Evolutionary conservation across 2,329 filamentous ascomycete genomes (phyloP).

Genomic region (Pseudocercospora fijiensis): DNA sequence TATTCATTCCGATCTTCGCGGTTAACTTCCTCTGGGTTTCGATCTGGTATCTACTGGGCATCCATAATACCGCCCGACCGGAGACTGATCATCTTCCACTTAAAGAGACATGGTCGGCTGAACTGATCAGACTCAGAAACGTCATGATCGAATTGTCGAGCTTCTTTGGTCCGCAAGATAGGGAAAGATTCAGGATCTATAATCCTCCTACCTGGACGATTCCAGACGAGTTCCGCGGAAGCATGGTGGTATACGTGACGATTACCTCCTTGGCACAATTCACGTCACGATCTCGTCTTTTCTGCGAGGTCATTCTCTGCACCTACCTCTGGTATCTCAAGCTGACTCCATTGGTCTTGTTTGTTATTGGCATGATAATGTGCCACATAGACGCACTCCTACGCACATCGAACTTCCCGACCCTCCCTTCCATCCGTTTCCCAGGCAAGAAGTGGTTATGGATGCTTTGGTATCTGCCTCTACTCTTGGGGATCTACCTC

Average conservation of each 20-base stretch:
- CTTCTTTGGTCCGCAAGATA: not conserved
- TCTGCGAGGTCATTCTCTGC: slow-evolving; percentile 54
- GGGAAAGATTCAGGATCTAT: slow-evolving; percentile 4
- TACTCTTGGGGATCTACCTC: not conserved
- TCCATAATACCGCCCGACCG: not conserved
- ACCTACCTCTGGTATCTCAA: slow-evolving; percentile 53
- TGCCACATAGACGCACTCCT: not conserved
- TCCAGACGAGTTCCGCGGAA: slow-evolving; percentile 16
- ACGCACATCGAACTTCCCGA: not conserved
- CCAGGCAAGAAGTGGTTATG: not conserved
- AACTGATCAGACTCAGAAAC: not conserved
- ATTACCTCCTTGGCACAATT: slow-evolving; percentile 58
- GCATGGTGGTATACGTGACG: slow-evolving; percentile 29
- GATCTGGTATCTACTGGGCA: not conserved
- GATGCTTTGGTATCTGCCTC: not conserved
- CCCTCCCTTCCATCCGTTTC: not conserved
- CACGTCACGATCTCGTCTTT: slow-evolving; percentile 55
- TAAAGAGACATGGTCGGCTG: not conserved
- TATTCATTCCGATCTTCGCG: slow-evolving; percentile 54
- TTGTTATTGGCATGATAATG: not conserved
- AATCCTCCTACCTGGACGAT: slow-evolving; percentile 22
- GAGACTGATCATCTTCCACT: not conserved
- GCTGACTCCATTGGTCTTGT: not conserved
- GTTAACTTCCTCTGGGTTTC: slow-evolving; percentile 49
- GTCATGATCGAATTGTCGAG: not conserved